Evolutionary conservation across 345 rosid species (phyloP), one percentile per base, ranked within the genome.

Genomic region (Lagerstroemia speciosa): DNA sequence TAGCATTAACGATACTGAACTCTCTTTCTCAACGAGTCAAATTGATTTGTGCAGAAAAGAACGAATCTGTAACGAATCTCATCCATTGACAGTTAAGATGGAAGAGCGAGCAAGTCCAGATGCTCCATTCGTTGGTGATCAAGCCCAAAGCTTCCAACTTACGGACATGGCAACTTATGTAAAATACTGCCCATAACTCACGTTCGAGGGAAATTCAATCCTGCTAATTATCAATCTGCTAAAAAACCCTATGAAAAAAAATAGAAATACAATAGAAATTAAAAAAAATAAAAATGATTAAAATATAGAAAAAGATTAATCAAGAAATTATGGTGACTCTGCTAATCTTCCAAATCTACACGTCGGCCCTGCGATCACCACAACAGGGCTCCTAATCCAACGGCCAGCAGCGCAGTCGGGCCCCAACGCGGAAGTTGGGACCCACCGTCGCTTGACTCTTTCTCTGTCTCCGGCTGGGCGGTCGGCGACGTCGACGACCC

Each of bases 391-490:
- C 45, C 29, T 14, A 72, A 73, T 75, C 88, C 89, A 14, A 78
- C 79, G 75, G 83, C 76, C 43, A 82, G 10, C 2, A 75, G 58
- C 2, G 76, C 69, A 72, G 31, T 9, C 43, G 7, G 30, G 73
- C 77, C 70, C 37, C 37, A 62, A 34, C 62, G 36, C 41, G 17
- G 5, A 2, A 30, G 24, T 62, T 63, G 33, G 62, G 67, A 78
- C 67, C 79, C 83, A 60, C 81, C 68, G 61, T 20, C 71, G 68
- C 74, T 74, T 31, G 82, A 73, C 3, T 90, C 97, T 32, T 85
- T 76, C 78, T 84, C 80, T 50, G 73, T 76, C 78, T 84, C 80
- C 53, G 73, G 85, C 6, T 65, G 62, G 17, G 85, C 10, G 69
- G 86, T 50, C 17, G 86, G 46, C 19, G 78, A 10, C 32, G 84